Evolutionary conservation across 768 basidiomycete species (phyloP).

Genomic region (Pleurotus citrinopileatus): DNA sequence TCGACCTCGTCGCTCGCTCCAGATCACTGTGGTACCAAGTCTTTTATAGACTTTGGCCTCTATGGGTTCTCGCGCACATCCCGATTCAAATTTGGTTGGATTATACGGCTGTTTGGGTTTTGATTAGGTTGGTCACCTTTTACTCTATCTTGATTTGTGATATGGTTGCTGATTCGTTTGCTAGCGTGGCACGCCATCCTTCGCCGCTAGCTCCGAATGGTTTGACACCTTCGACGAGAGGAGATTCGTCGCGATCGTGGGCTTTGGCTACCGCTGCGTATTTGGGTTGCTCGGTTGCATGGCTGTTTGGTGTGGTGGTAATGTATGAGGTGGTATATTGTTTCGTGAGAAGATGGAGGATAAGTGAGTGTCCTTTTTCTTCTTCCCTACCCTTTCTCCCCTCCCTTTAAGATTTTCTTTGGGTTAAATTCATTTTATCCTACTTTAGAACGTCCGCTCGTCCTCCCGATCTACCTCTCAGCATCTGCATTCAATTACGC

Average conservation of each 20-base stretch:
- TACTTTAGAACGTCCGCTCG: conserved; percentile 69
- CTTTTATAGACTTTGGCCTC: conserved; percentile 68
- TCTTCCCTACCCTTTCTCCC: conserved; percentile 1
- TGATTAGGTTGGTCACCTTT: conserved; percentile 76
- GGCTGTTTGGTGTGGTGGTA: conserved; percentile 69
- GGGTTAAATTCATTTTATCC: neutral
- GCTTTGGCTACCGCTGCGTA: conserved; percentile 80
- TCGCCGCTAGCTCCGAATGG: conserved; percentile 61
- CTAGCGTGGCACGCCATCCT: conserved; percentile 73
- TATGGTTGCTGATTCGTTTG: neutral
- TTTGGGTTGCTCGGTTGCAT: conserved; percentile 75
- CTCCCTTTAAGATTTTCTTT: conserved; percentile 17
- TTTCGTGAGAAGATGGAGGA: conserved; percentile 72
- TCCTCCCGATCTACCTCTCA: conserved; percentile 82
- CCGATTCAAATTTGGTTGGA: conserved; percentile 84
- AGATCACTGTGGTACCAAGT: conserved; percentile 53
- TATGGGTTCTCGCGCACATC: conserved; percentile 69
- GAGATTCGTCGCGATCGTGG: conserved; percentile 52
- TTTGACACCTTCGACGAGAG: conserved; percentile 61
- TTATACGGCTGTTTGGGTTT: conserved; percentile 82
- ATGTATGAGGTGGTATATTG: conserved; percentile 78
- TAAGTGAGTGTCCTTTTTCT: conserved; percentile 53
- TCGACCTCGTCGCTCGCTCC: conserved; percentile 63
- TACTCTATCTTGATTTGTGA: conserved; percentile 10
- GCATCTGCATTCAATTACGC: conserved; percentile 73